Evolutionary conservation across 257 asterid genomes (phyloP).

Genomic region (Gynochthodes officinalis): DNA sequence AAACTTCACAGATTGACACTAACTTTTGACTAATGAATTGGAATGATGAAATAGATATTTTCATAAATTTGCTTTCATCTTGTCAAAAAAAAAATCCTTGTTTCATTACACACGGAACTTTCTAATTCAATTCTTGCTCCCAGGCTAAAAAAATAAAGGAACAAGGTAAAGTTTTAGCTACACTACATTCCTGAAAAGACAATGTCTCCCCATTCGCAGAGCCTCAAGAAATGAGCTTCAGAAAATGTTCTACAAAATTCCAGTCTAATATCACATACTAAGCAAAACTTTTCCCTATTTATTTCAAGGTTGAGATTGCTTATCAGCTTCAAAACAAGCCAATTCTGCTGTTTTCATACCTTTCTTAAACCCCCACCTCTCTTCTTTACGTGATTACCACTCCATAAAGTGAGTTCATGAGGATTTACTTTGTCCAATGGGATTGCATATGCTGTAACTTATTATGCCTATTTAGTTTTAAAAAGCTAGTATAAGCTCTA

Average conservation of each 20-base stretch:
- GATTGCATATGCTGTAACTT: too few relatives aligned
- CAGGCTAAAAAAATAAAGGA: neutral
- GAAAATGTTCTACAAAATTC: neutral
- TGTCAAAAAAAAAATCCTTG: neutral
- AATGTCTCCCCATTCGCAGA: neutral
- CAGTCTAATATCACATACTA: neutral
- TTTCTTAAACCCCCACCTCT: neutral
- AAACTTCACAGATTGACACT: neutral
- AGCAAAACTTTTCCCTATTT: neutral
- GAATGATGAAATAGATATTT: neutral
- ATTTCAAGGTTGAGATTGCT: neutral
- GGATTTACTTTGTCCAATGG: too few relatives aligned
- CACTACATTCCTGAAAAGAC: neutral
- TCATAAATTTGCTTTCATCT: neutral
- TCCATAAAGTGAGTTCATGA: neutral
- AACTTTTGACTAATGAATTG: neutral
- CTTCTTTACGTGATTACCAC: neutral
- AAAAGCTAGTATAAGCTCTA: too few relatives aligned
- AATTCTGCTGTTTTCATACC: neutral
- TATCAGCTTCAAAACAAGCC: neutral
- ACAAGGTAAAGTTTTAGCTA: neutral
- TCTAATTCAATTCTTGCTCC: neutral
- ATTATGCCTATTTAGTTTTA: too few relatives aligned
- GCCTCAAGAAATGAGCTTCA: neutral
- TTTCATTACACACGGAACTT: neutral